Base-by-base conservation (phyloP, 208 protist genomes). In the Sergeia podlipaevii region DNA sequence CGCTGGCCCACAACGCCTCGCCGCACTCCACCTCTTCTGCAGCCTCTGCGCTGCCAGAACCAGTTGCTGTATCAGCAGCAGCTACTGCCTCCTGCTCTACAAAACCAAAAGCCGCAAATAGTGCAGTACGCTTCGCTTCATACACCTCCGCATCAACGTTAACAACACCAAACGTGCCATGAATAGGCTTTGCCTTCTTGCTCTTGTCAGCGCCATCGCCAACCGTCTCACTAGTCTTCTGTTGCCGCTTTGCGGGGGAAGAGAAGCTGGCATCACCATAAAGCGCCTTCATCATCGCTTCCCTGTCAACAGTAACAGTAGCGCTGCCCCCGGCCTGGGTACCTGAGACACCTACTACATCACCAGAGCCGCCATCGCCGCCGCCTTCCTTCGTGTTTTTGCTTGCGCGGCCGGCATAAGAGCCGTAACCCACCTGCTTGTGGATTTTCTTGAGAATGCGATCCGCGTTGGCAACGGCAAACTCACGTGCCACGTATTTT, bases 141-240 rank as follows among this genome's bases (percentile, higher is more conserved):
- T 95, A 85, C 32, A 72, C 75, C 6, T 85, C 74, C 6, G 54
- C 18, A 3, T 62, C 62, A n/a, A 95, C 84, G 49, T 85, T 95
- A 26, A 95, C 81, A 7, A 81, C 38, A 5, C 88, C 88, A 70
- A 95, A 95, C 8, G 68, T 63, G 1, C 88, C 88, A 32, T 83
- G 65, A 3, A 87, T 61, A 3, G 70, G 52, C 59, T 80, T 74
- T n/a, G 29, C 29, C 33, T 8, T 8, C 15, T 6, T 27, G n/a
- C 29, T 55, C 30, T 18, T 21, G 49, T 15, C 6, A n/a, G 27
- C 45, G 2, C 28, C 49, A n/a, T 34, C 30, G 2, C 42, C 47
- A 33, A 7, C 11, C 20, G 23, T 27, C 32, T 47, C 23, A 1
- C 6, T 27, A 2, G 29, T 15, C 33, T n/a, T 26, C 60, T 17